These are phyloP conservation scores for Lathyrus sativus DNA, from an alignment of 306 rosid species.

Conservation along the genomic window DNA sequence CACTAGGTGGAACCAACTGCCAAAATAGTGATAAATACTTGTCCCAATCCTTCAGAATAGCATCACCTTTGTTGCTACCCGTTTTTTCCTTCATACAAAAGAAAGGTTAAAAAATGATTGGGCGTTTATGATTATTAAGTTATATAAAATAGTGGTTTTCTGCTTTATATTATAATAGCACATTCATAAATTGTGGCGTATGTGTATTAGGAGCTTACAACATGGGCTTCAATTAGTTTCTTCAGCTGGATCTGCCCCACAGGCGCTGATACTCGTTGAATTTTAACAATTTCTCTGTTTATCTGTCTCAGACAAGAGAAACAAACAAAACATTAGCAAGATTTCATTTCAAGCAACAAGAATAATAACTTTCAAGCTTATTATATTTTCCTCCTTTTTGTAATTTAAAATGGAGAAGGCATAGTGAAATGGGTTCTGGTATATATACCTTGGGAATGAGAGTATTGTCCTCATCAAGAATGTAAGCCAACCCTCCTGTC, in stretches of 20 bases:
- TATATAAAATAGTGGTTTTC: slow-evolving; percentile 6
- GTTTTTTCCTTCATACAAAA: slow-evolving; percentile 85
- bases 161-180: background rate
- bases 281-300: slow-evolving; percentile 90
- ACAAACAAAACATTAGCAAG: background rate
- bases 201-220: slow-evolving; percentile 63
- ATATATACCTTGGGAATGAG: slow-evolving; percentile 85
- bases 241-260: slow-evolving; percentile 96
- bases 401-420: background rate
- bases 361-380: slow-evolving; percentile 12
- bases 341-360: slow-evolving; percentile 11
- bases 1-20: slow-evolving; percentile 99
- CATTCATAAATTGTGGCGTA: slow-evolving; percentile 32
- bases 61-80: slow-evolving; percentile 77
- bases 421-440: slow-evolving; percentile 19
- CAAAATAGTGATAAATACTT: slow-evolving; percentile 79
- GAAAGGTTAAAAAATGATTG: slow-evolving; percentile 18
- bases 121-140: slow-evolving; percentile 15
- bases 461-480: slow-evolving; percentile 87
- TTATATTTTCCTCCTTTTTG: background rate
- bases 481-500: slow-evolving; percentile 98
- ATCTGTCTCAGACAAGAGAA: slow-evolving; percentile 53
- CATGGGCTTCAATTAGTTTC: slow-evolving; percentile 93
- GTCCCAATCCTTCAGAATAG: slow-evolving; percentile 89
- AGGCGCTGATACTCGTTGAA: slow-evolving; percentile 84